Evolutionary conservation across 352 stramenopile genomes (phyloP), one percentile per base, ranked within the genome.

Genomic region (Phytophthora megakarya): DNA sequence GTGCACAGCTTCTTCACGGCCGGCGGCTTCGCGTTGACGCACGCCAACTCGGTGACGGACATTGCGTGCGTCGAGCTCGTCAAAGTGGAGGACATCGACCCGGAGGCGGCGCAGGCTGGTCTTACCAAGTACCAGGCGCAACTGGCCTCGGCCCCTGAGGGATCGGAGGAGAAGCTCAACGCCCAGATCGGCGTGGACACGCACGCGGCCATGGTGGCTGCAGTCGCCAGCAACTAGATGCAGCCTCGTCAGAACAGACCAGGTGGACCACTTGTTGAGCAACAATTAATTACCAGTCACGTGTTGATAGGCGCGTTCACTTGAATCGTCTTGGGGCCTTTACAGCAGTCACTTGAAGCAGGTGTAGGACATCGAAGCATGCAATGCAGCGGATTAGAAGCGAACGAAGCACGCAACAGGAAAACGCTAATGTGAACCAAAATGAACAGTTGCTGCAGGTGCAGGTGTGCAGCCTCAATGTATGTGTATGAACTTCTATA

Each of bases 1-100:
- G 76, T 95, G 33, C 95, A 99, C 77, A 98, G 97, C 75, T 99
- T 98, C 82, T 99, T 99, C 84, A 97, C 98, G 56, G 84, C 94
- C 32, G 97, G 96, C 63, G 97, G 97, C 66, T 99, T 99, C 67
- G 94, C 97, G 35, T 78, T 99, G 61, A 99, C 96, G 50, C 96
- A 99, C 80, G 87, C 88, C 51, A 95, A 98, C 77, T 98, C 94
- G 54, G 80, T 92, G 44, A 99, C 97, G 45, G 97, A 99, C 80
- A 98, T 99, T 75, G 81, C 97, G 30, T 98, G 93, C 73, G 95
- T 97, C 44, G 97, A 99, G 78, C 91, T 97, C 52, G 92, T 98
- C 61, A 98, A 98, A 74, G 63, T 99, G 39, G 95, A 99, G 67
- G 97, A 99, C 74, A 87, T 99, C 58, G 97, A 99, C 78, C 56